A percentile compares a stretch with the other conserved stretches of the same genome.
Evolutionary conservation across 495 filamentous ascomycete species (phyloP).

Genomic region (Rhypophila decipiens): DNA sequence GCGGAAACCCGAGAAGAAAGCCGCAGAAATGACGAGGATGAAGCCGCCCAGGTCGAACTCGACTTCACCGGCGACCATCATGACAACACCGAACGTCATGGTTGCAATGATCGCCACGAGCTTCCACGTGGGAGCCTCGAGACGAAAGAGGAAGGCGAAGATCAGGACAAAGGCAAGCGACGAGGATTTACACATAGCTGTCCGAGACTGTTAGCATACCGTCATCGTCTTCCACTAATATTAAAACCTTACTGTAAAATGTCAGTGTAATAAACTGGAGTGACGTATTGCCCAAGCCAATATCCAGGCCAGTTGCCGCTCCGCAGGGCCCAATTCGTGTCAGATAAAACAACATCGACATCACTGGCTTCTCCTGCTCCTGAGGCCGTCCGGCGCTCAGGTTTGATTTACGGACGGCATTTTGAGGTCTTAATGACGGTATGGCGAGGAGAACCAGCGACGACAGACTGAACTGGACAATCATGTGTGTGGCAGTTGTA

Average conservation of each 20-base stretch:
- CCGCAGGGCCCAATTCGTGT: conserved; percentile 92
- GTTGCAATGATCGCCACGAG: conserved; percentile 80
- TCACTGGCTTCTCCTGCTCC: conserved; percentile 64
- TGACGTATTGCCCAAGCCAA: conserved; percentile 93
- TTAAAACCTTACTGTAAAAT: conserved; percentile 78
- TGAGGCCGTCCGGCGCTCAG: conserved; percentile 44
- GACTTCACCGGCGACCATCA: conserved; percentile 99
- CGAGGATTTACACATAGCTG: conserved; percentile 98
- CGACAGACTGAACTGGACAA: conserved; percentile 86
- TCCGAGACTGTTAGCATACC: background rate
- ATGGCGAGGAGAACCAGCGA: conserved; percentile 73
- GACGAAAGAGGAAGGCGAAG: conserved; percentile 91
- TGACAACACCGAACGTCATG: conserved; percentile 92
- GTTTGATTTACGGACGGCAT: conserved; percentile 37
- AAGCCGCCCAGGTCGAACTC: conserved; percentile 86
- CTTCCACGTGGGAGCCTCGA: conserved; percentile 80
- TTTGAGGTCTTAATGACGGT: conserved; percentile 72
- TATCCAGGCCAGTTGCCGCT: conserved; percentile 87
- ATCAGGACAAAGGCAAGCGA: conserved; percentile 89
- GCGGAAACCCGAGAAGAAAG: conserved; percentile 93
- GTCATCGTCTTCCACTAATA: too few species aligned
- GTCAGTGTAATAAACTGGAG: conserved; percentile 93
- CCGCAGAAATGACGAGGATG: conserved; percentile 81
- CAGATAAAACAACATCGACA: conserved; percentile 87
- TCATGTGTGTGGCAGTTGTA: conserved; percentile 92